These are phyloP conservation scores for Setomelanomma holmii DNA, from an alignment of 2,329 filamentous ascomycete species.

Conservation along the genomic window DNA sequence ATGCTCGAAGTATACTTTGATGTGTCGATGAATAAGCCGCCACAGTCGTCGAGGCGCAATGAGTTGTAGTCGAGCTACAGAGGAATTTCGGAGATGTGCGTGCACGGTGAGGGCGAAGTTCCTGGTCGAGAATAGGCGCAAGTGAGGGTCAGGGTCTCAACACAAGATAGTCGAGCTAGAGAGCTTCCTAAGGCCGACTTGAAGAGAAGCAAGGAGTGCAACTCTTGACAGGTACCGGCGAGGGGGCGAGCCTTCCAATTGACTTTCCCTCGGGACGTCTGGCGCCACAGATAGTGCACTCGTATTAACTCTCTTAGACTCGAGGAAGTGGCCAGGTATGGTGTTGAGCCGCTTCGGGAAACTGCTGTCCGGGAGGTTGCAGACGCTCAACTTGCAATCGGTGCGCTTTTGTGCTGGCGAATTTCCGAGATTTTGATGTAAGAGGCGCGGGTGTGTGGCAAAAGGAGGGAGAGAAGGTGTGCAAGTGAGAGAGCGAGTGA, in stretches of 20 bases:
- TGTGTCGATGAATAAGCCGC: conserved; percentile 6
- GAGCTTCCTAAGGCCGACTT: conserved; percentile 11
- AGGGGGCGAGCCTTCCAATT: conserved; percentile 11
- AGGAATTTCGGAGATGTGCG: not conserved
- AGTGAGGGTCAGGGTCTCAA: not conserved
- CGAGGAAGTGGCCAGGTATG: conserved; percentile 31
- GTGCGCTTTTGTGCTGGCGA: not conserved
- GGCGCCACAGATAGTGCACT: conserved; percentile 14
- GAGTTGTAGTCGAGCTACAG: not conserved
- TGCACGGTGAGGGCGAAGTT: not conserved
- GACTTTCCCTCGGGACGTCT: conserved; percentile 5
- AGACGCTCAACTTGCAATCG: conserved; percentile 7
- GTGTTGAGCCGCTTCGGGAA: conserved; percentile 27
- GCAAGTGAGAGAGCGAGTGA: conserved; percentile 13
- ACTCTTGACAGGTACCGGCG: conserved; percentile 11
- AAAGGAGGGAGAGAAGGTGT: conserved; percentile 7
- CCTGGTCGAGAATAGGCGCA: not conserved
- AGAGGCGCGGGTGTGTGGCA: not conserved
- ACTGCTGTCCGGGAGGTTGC: conserved; percentile 21
- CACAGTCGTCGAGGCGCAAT: not conserved
- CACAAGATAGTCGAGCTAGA: conserved; percentile 7
- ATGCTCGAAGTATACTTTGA: not conserved
- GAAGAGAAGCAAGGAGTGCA: conserved; percentile 21
- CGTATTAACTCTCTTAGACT: conserved; percentile 10
- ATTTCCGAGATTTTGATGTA: not conserved